These are phyloP conservation scores for Ceratobasidium theobromae DNA, from an alignment of 1,284 basidiomycete genomes.

Conservation along the genomic window DNA sequence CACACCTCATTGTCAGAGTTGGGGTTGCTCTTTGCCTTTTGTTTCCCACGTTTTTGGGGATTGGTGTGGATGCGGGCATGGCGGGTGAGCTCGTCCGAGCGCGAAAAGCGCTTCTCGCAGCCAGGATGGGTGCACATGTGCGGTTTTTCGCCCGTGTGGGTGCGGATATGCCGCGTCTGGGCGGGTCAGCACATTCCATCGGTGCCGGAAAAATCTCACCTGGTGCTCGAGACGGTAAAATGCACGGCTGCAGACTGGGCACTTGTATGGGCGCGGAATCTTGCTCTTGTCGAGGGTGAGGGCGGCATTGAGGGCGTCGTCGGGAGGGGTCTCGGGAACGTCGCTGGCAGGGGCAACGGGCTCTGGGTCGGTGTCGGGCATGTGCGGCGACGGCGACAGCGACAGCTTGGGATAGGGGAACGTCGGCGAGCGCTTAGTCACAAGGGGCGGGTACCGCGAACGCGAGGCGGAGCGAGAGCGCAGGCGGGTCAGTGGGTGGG, in stretches of 20 bases:
- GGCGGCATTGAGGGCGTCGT: conserved; percentile 12
- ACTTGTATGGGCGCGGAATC: conserved; percentile 87
- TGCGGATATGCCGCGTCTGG: conserved; percentile 95
- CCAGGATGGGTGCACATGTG: conserved; percentile 89
- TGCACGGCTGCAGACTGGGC: conserved; percentile 86
- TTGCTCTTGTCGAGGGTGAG: conserved; percentile 47
- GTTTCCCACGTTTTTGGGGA: conserved; percentile 35
- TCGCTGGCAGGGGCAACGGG: conserved; percentile 5
- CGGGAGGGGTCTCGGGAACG: background rate
- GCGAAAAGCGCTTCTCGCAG: conserved; percentile 98
- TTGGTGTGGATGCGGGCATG: conserved; percentile 87
- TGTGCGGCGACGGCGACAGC: conserved; percentile 9
- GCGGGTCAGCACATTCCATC: conserved; percentile 37
- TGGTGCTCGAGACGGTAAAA: conserved; percentile 93
- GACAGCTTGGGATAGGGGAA: conserved; percentile 23
- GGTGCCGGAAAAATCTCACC: conserved; percentile 51
- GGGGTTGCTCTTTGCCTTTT: conserved; percentile 35
- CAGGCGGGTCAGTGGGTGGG: conserved; percentile 27
- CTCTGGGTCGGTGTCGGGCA: background rate
- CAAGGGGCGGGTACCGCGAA: conserved; percentile 16
- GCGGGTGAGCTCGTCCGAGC: conserved; percentile 95
- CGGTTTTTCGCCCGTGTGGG: conserved; percentile 97
- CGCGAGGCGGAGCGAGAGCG: conserved; percentile 28
- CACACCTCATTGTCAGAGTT: conserved; percentile 35
- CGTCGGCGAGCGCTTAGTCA: conserved; percentile 4